phyloP scores from a whole-genome alignment of 2,329 filamentous ascomycete genomes.

The Nectriaceae sp. region DNA sequence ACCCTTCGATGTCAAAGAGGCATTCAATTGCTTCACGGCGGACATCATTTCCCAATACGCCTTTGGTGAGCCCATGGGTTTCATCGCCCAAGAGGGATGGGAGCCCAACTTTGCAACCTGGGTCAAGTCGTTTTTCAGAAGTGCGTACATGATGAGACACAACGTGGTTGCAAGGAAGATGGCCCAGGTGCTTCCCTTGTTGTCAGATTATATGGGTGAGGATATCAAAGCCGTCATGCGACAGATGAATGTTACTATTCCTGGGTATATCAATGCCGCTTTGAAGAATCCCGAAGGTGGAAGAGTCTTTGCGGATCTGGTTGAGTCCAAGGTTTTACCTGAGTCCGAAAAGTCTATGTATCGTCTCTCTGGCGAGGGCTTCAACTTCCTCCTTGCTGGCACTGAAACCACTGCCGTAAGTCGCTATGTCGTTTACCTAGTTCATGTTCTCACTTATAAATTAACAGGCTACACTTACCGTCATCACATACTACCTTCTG shows the following conservation, averaged over 20 bases:
- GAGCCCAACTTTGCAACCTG: conserved; percentile 39
- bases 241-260: conserved; percentile 19
- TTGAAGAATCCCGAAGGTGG: conserved; percentile 11
- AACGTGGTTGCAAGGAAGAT: conserved; percentile 29
- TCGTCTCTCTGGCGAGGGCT: conserved; percentile 40
- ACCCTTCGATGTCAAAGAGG: conserved; percentile 35
- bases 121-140: conserved; percentile 34
- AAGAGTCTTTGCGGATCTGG: conserved; percentile 18
- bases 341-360: conserved; percentile 37
- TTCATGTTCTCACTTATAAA: fast-evolving
- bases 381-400: conserved; percentile 38
- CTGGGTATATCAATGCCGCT: conserved; percentile 8
- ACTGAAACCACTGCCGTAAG: conserved; percentile 40
- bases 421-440: fast-evolving
- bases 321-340: conserved; percentile 29
- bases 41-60: conserved; percentile 41
- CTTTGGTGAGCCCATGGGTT: conserved; percentile 40
- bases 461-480: conserved; percentile 29
- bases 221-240: conserved; percentile 17
- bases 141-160: conserved; percentile 36
- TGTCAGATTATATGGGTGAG: conserved; percentile 12
- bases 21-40: conserved; percentile 41
- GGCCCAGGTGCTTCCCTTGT: conserved; percentile 7
- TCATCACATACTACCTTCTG: conserved; percentile 39
- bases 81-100: conserved; percentile 33